These are phyloP conservation scores for Senecio squalidus DNA, from an alignment of 140 eudicot species.

Conservation along the genomic window DNA sequence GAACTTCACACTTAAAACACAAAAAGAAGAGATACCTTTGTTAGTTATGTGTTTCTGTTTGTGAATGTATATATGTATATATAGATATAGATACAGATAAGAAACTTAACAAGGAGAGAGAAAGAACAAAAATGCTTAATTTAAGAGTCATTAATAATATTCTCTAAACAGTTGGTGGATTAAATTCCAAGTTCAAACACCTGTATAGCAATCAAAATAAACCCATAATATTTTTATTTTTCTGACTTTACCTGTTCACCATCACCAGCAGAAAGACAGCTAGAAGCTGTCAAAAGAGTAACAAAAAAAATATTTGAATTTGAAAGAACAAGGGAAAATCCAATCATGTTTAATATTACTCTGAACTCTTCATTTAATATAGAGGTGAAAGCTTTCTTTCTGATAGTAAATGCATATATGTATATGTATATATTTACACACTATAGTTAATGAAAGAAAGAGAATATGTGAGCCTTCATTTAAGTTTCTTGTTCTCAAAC, in stretches of 20 bases:
- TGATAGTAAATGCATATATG: constrained; percentile 3
- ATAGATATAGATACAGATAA: background rate
- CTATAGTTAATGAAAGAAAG: background rate
- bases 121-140: constrained; percentile 21
- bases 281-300: constrained; percentile 18
- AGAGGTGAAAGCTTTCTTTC: background rate
- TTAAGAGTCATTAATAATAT: constrained; percentile 16
- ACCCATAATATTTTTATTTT: constrained; percentile 27
- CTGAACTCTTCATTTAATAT: constrained; percentile 15
- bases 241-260: constrained; percentile 20
- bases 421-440: background rate
- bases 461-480: constrained; percentile 1
- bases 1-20: constrained; percentile 7
- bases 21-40: background rate
- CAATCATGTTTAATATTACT: constrained; percentile 17
- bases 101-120: background rate
- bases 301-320: background rate
- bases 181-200: constrained; percentile 24
- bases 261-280: constrained; percentile 28
- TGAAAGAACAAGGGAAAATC: constrained; percentile 11
- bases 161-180: constrained; percentile 29
- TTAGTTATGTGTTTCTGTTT: background rate
- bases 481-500: background rate
- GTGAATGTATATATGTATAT: background rate
- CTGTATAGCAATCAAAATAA: constrained; percentile 24